Evolutionary conservation across 2,329 filamentous ascomycete species (phyloP).

Genomic region (Amylocarpus encephaloides): DNA sequence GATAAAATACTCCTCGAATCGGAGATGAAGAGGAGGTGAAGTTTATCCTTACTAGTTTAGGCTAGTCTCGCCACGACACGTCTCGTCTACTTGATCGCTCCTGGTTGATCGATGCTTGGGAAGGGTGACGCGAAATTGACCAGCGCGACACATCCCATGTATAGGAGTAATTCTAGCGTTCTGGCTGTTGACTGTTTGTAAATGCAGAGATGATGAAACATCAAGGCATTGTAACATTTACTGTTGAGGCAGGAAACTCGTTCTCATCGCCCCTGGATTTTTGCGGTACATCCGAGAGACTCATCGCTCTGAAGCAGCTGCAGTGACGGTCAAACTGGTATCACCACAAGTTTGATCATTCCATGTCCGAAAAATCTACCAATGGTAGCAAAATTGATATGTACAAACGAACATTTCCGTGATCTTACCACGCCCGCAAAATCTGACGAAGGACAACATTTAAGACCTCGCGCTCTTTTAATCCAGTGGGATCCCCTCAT

Average conservation of each 20-base stretch:
- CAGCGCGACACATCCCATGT: too few species aligned
- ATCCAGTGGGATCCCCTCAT: constrained; percentile 68
- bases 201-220: too few species aligned
- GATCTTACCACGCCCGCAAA: neutral
- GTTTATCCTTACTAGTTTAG: constrained; percentile 1
- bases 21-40: neutral
- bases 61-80: neutral
- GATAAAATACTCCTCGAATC: constrained; percentile 6
- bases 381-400: neutral
- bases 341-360: neutral
- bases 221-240: too few species aligned
- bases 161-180: too few species aligned
- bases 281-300: neutral
- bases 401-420: neutral
- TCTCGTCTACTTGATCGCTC: neutral
- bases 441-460: constrained; percentile 3
- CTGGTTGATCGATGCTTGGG: neutral
- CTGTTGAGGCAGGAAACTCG: too few species aligned
- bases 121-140: too few species aligned
- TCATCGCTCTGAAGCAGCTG: neutral
- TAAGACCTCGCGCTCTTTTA: constrained; percentile 14
- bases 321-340: neutral
- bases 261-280: too few species aligned
- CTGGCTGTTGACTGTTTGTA: too few species aligned
- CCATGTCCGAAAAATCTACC: neutral